Evolutionary conservation across 2,329 filamentous ascomycete genomes (phyloP), one percentile per base, ranked within the genome.

Genomic region (Nigrospora oryzae): DNA sequence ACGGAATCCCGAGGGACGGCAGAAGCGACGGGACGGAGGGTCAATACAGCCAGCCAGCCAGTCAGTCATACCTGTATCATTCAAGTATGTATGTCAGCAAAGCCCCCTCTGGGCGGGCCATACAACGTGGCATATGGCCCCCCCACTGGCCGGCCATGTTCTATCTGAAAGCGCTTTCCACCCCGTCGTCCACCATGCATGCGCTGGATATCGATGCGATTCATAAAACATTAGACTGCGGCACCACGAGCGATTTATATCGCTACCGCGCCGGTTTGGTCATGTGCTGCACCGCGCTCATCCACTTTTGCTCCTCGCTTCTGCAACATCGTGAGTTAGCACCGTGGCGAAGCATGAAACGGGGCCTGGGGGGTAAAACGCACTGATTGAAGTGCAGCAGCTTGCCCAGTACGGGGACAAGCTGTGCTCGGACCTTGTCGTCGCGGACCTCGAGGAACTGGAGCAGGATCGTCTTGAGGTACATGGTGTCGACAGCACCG

Each of bases 371-470:
- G 31, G 35, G 36, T 28, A n/a, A 16, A 23, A 73, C 83, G 67
- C 67, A 86, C 81, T 81, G 80, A 65, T 89, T 83, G 66, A 91
- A 89, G 51, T 81, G 79, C 58, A 93, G 66, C 59, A 91, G 66
- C 73, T 86, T 83, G 30, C 83, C 83, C 55, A 93, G 62, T 32
- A 90, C 86, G 1, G 86, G 86, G 45, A 93, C 83, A 51, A 91
- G 71, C 69, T 89, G 84, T 50, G 80, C 74, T 55, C 88, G 78
- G 54, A 87, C 70, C 67, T 79, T 85, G 61, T 83, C 85, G 59
- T 91, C 86, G 66, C 81, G 87, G 53, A 87, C 82, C 69, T 90
- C 84, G 51, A 93, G 63, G 61, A 91, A 91, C 63, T 90, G 86
- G 52, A 93, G 64, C 53, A 93, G 63, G 44, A 91, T 85, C 10